These are phyloP conservation scores for Rhodotorula diobovata DNA, from an alignment of 768 basidiomycete species.

Conservation along the genomic window DNA sequence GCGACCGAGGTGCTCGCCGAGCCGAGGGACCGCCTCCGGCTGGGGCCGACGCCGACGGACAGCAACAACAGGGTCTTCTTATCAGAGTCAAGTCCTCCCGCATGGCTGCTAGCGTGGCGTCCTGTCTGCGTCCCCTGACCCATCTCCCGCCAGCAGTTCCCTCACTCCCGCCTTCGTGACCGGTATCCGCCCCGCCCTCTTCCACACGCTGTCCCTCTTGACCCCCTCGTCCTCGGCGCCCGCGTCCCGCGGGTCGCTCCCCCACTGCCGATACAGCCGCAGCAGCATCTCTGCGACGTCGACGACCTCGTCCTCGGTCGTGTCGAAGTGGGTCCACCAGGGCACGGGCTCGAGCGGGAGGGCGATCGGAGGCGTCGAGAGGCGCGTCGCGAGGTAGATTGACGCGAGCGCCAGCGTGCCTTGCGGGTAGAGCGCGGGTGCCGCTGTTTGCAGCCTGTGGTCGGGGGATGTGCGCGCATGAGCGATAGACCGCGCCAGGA, in stretches of 20 bases:
- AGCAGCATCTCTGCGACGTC: constrained; percentile 28
- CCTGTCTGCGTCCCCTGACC: neutral
- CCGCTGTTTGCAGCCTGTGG: constrained; percentile 79
- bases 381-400: constrained; percentile 73
- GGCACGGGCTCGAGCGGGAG: constrained; percentile 66
- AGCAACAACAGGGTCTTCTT: neutral
- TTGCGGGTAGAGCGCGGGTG: constrained; percentile 82
- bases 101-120: neutral
- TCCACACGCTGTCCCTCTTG: constrained; percentile 29
- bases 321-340: constrained; percentile 96
- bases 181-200: constrained; percentile 17
- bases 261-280: constrained; percentile 39
- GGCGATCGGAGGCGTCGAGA: constrained; percentile 54
- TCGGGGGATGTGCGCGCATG: neutral
- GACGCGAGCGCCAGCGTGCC: constrained; percentile 84
- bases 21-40: no score
- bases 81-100: neutral
- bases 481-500: no score
- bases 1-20: no score
- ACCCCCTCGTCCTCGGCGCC: neutral
- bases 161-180: constrained; percentile 26
- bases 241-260: neutral
- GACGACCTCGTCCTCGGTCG: constrained; percentile 46
- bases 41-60: neutral
- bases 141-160: constrained; percentile 3